These are phyloP conservation scores for Phialocephala sp. DNA, from an alignment of 2,329 filamentous ascomycete species.

Conservation along the genomic window DNA sequence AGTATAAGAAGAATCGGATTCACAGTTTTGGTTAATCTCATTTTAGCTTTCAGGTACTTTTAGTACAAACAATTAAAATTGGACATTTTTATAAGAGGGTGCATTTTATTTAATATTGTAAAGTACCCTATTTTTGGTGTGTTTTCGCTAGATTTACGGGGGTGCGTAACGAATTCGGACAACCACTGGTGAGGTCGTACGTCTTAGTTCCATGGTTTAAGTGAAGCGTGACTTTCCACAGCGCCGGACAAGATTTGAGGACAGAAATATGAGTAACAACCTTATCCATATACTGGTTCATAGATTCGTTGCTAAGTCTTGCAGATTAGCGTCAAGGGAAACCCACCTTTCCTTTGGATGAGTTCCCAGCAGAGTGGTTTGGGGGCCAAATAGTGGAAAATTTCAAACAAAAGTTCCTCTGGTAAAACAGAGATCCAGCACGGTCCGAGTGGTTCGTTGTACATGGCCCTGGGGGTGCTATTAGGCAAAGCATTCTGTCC, in stretches of 20 bases:
- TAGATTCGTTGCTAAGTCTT: slow-evolving; percentile 2
- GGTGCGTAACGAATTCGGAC: too few relatives aligned
- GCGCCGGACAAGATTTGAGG: neutral
- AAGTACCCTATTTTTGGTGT: too few relatives aligned
- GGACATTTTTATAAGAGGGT: too few relatives aligned
- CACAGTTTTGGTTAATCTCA: too few relatives aligned
- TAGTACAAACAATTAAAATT: too few relatives aligned
- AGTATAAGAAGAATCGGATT: too few relatives aligned
- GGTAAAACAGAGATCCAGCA: neutral
- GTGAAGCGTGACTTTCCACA: neutral
- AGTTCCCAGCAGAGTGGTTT: neutral
- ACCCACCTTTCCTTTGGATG: neutral
- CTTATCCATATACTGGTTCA: neutral
- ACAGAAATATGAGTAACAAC: neutral
- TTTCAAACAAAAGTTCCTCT: neutral
- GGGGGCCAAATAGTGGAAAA: neutral
- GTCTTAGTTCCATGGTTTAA: neutral
- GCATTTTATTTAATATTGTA: too few relatives aligned
- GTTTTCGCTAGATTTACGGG: too few relatives aligned
- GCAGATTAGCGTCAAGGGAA: neutral
- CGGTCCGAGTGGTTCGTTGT: neutral
- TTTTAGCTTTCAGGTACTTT: too few relatives aligned
- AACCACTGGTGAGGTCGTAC: too few relatives aligned
- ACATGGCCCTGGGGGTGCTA: too few relatives aligned
- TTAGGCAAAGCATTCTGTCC: too few relatives aligned